Evolutionary conservation across 2,329 filamentous ascomycete genomes (phyloP).

Genomic region (Fusarium xylarioides): DNA sequence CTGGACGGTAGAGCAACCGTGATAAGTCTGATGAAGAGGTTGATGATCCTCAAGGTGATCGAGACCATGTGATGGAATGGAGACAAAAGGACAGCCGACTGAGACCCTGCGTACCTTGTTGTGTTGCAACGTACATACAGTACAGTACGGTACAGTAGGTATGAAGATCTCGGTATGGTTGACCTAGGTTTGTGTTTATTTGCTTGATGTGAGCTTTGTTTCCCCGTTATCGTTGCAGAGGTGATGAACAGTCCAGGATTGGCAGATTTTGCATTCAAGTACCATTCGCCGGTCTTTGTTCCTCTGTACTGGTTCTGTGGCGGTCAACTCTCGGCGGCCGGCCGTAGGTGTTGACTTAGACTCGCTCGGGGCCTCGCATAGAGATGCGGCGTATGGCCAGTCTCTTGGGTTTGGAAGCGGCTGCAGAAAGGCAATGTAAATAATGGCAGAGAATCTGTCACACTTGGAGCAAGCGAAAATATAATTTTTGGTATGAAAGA

Average conservation of each 20-base stretch:
- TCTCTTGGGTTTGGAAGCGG: conserved; percentile 20
- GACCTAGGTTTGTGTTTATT: conserved; percentile 3
- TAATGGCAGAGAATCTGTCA: conserved; percentile 15
- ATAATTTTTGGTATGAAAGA: conserved; percentile 4
- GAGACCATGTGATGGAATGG: conserved; percentile 36
- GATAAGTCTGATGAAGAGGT: conserved; percentile 26
- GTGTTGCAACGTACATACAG: conserved; percentile 3
- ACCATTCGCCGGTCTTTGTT: neutral
- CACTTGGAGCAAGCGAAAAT: conserved; percentile 18
- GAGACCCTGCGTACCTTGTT: conserved; percentile 29
- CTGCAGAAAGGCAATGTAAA: conserved; percentile 25
- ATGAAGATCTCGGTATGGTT: neutral
- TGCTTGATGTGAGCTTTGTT: conserved; percentile 2
- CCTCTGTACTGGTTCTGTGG: conserved; percentile 18
- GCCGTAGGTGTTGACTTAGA: conserved; percentile 31
- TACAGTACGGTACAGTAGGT: neutral
- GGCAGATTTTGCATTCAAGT: conserved; percentile 1
- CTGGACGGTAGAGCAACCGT: conserved; percentile 3
- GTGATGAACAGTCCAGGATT: neutral
- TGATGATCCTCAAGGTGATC: conserved; percentile 30
- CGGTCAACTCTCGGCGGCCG: conserved; percentile 31
- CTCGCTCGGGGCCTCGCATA: conserved; percentile 37
- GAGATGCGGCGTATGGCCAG: conserved; percentile 33
- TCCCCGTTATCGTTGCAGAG: neutral
- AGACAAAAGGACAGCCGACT: conserved; percentile 19